These are phyloP conservation scores for Sphaerobolus stellatus DNA, from an alignment of 1,284 basidiomycete genomes.

Conservation along the genomic window DNA sequence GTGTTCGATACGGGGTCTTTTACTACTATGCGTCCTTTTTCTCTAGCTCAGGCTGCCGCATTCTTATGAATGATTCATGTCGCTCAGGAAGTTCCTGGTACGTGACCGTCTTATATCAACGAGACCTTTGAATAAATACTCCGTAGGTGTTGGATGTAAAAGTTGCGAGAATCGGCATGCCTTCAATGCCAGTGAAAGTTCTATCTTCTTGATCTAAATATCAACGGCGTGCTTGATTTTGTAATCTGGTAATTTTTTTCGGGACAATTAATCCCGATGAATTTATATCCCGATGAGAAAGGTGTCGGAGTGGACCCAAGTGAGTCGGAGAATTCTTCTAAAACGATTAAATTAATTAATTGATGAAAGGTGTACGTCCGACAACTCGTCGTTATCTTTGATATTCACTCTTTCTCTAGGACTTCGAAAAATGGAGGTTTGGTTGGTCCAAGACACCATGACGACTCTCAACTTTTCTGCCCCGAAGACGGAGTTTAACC, in stretches of 20 bases:
- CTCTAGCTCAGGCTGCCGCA: not conserved
- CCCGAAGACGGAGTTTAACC: not conserved
- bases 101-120: conserved; percentile 23
- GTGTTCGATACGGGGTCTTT: conserved; percentile 21
- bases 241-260: too few species aligned
- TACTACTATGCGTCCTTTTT: conserved; percentile 8
- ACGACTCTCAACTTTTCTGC: conserved; percentile 8
- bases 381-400: not conserved
- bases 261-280: too few species aligned
- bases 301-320: conserved; percentile 12
- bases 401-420: not conserved
- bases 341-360: not conserved
- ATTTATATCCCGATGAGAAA: not conserved
- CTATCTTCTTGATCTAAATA: conserved; percentile 4
- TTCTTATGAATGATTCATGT: too few species aligned
- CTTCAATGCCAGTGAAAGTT: conserved; percentile 6
- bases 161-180: conserved; percentile 5
- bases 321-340: not conserved
- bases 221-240: not conserved
- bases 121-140: not conserved
- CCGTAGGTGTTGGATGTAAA: conserved; percentile 1
- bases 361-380: too few species aligned
- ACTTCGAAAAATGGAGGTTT: conserved; percentile 9
- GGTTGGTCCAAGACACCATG: conserved; percentile 3
- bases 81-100: conserved; percentile 7